Percentiles rank a stretch among this genome's conserved stretches.
phyloP scores from a whole-genome alignment of 495 filamentous ascomycete species.

The Ramalina intermedia region DNA sequence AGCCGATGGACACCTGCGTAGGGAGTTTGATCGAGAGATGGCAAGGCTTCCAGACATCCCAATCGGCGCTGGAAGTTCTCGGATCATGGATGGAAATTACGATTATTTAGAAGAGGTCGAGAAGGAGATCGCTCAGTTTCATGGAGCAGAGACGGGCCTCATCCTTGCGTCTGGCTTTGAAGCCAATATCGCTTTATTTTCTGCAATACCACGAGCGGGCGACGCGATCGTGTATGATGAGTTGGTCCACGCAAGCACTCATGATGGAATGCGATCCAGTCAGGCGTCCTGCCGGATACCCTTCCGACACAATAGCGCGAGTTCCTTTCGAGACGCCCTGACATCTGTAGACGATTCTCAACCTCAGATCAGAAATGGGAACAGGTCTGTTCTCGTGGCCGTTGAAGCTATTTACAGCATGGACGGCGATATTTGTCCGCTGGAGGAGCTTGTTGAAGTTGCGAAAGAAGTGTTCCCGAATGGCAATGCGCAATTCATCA shows the following conservation, averaged over 20 bases:
- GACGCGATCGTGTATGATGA: conserved; percentile 64
- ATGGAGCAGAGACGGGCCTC: conserved; percentile 47
- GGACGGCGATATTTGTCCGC: conserved; percentile 62
- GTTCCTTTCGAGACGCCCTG: conserved; percentile 28
- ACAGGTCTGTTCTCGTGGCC: conserved; percentile 42
- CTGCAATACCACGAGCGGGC: conserved; percentile 49
- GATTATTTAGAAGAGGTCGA: conserved; percentile 49
- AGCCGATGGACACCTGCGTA: conserved; percentile 20
- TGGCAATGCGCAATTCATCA: conserved; percentile 51
- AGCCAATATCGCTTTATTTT: conserved; percentile 56
- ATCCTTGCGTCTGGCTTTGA: conserved; percentile 70
- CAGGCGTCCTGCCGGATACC: conserved; percentile 32
- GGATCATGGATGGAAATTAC: conserved; percentile 50
- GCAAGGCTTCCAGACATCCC: conserved; percentile 23
- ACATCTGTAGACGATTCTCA: conserved; percentile 20
- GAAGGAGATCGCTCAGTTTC: conserved; percentile 46
- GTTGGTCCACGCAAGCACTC: conserved; percentile 61
- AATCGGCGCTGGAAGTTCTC: conserved; percentile 30
- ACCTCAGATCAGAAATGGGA: conserved; percentile 18
- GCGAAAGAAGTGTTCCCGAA: conserved; percentile 41
- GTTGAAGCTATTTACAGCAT: conserved; percentile 73
- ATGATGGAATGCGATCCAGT: conserved; percentile 62
- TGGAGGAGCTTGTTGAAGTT: conserved; percentile 40
- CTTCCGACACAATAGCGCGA: conserved; percentile 50
- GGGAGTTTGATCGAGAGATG: conserved; percentile 20